These are phyloP conservation scores for Agarophyton chilense DNA, from an alignment of 23 red algal species.

Conservation along the genomic window DNA sequence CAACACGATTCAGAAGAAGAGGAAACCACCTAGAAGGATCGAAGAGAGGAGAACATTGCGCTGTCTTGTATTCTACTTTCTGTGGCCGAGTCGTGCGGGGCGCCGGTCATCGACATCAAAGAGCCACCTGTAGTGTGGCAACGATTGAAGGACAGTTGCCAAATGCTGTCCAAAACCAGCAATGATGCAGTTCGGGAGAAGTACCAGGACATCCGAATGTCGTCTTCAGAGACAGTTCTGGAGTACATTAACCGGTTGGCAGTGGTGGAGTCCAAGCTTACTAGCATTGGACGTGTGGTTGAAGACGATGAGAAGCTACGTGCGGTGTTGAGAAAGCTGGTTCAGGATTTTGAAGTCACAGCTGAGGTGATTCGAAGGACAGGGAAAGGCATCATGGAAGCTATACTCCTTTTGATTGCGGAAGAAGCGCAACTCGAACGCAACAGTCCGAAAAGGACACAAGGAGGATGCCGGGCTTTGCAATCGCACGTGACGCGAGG, in stretches of 20 bases:
- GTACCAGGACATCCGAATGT: neutral
- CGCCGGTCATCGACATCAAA: neutral
- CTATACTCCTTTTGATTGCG: neutral
- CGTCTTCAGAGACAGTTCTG: slow-evolving; percentile 8
- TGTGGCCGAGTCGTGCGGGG: neutral
- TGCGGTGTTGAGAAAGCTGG: too few species aligned
- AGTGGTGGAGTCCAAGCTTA: slow-evolving; percentile 1
- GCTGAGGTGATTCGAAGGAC: neutral
- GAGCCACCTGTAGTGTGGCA: neutral
- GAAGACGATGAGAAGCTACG: too few species aligned
- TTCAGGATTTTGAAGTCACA: too few species aligned
- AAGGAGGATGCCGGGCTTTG: neutral
- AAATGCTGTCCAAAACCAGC: neutral
- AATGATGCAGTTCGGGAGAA: neutral
- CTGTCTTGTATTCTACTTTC: too few species aligned
- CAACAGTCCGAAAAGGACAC: neutral
- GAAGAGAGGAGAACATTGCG: neutral
- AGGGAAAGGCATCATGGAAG: neutral
- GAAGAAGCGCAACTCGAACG: neutral
- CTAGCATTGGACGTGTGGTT: neutral
- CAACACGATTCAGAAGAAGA: too few species aligned
- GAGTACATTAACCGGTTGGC: slow-evolving; percentile 13
- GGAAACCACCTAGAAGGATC: too few species aligned
- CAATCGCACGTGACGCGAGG: neutral
- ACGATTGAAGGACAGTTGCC: neutral